Evolutionary conservation across 345 rosid species (phyloP), one percentile per base, ranked within the genome.

Genomic region (Syzygium jambos): DNA sequence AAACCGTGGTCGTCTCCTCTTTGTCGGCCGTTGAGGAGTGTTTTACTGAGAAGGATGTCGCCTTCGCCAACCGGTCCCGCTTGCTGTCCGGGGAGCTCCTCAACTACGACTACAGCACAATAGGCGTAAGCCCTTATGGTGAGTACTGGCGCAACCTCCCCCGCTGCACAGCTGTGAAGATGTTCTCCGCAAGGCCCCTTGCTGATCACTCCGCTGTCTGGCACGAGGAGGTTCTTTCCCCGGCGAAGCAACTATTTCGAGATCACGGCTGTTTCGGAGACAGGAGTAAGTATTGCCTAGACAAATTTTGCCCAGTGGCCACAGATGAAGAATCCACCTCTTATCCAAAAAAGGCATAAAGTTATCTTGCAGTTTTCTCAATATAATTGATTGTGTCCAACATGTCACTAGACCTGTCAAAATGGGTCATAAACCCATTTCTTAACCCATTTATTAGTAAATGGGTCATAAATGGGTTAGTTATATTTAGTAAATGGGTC

Each of bases 111-210:
- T 54, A 57, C 86, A 84, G 86, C n/a, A 41, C 29, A 57, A 3
- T 90, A 3, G 83, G 82, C 12, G 6, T 54, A 6, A 59, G 87
- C 17, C 86, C 90, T 4, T 89, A 88, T 86, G 90, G 93, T 6
- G 82, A 59, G 19, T 85, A 63, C 34, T 90, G 92, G 92, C 88
- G 89, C 52, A 89, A 87, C 86, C 88, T 90, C n/a, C 83, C 91
- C 78, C 89, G 90, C 30, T 59, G 90, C 68, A 55, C 91, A 52
- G 59, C 87, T 27, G 30, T 86, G 23, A 90, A 91, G 52, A 78
- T 91, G 22, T 87, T 91, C 90, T 91, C 90, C 7, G 41, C 84
- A 1, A 86, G 77, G 13, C 87, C 89, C 9, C 88, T 90, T 78
- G 54, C 87, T 52, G 77, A 86, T 43, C 85, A 82, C 34, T 11